These are phyloP conservation scores for Cyathus striatus DNA, from an alignment of 768 basidiomycete genomes.

Conservation along the genomic window DNA sequence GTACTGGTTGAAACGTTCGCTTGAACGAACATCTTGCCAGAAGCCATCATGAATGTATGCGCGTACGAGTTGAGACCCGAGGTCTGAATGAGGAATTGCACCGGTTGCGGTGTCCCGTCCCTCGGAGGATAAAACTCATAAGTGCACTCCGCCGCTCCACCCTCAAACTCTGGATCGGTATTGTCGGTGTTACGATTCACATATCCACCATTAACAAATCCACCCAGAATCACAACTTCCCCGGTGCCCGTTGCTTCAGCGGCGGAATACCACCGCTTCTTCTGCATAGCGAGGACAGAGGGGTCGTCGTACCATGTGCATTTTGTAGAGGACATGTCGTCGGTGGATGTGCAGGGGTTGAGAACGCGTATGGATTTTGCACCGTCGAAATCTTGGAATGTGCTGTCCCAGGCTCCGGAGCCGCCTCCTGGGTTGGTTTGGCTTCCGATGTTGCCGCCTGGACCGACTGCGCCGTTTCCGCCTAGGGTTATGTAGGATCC, in stretches of 20 bases:
- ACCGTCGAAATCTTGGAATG: constrained; percentile 80
- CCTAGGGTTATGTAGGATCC: constrained; percentile 73
- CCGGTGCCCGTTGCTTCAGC: constrained; percentile 76
- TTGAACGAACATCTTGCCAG: constrained; percentile 77
- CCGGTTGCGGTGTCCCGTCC: constrained; percentile 38
- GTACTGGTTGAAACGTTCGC: constrained; percentile 74
- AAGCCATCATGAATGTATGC: constrained; percentile 68
- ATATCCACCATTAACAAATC: constrained; percentile 74
- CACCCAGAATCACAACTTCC: constrained; percentile 73
- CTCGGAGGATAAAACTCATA: constrained; percentile 79
- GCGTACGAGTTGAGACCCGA: constrained; percentile 78
- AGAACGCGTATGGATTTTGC: constrained; percentile 75
- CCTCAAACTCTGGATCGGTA: constrained; percentile 53
- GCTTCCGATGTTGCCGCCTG: constrained; percentile 54
- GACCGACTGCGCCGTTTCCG: constrained; percentile 71
- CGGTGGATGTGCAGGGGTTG: constrained; percentile 57
- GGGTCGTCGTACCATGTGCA: constrained; percentile 77
- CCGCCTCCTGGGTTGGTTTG: constrained; percentile 38
- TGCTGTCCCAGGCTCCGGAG: constrained; percentile 53
- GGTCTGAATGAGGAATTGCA: constrained; percentile 66
- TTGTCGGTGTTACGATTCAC: constrained; percentile 77
- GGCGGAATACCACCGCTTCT: constrained; percentile 72
- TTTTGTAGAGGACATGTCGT: constrained; percentile 39
- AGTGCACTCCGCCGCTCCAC: constrained; percentile 74
- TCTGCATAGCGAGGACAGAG: constrained; percentile 58